Evolutionary conservation across 2,329 filamentous ascomycete genomes (phyloP).

Genomic region (Sclerotinia borealis): DNA sequence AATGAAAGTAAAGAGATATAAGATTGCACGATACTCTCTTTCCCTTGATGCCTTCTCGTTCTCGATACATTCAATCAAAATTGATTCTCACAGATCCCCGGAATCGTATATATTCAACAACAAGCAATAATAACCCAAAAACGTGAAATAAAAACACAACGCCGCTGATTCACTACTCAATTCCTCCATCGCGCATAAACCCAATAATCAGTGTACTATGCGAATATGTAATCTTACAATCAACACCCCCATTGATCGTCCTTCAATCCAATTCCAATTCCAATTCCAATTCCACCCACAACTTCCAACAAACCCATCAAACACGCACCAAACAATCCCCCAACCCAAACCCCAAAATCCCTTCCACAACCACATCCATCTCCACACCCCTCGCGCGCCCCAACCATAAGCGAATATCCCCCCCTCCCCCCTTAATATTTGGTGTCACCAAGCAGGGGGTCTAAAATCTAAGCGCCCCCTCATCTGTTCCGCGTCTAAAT

Average conservation of each 20-base stretch:
- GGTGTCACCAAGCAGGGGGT: neutral
- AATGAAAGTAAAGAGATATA: no score
- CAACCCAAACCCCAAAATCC: neutral
- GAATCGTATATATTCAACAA: neutral
- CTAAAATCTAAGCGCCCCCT: neutral
- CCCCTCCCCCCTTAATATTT: neutral
- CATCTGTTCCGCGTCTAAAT: neutral
- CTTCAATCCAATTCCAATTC: neutral
- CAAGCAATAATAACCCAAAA: rapidly evolving
- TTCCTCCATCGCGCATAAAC: neutral
- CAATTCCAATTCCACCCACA: neutral
- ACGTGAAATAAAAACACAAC: neutral
- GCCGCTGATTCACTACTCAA: neutral
- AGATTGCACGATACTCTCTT: neutral
- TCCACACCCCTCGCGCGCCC: neutral
- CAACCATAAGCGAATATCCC: neutral
- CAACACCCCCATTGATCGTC: no score
- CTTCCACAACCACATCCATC: no score
- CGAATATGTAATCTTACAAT: no score
- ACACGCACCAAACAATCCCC: neutral
- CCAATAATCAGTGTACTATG: neutral
- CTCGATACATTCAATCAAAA: no score
- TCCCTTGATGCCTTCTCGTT: neutral
- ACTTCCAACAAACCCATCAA: neutral
- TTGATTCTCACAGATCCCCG: neutral